Base-by-base conservation (phyloP, 1,284 basidiomycete species). In the Kalmanozyma brasiliensis region DNA sequence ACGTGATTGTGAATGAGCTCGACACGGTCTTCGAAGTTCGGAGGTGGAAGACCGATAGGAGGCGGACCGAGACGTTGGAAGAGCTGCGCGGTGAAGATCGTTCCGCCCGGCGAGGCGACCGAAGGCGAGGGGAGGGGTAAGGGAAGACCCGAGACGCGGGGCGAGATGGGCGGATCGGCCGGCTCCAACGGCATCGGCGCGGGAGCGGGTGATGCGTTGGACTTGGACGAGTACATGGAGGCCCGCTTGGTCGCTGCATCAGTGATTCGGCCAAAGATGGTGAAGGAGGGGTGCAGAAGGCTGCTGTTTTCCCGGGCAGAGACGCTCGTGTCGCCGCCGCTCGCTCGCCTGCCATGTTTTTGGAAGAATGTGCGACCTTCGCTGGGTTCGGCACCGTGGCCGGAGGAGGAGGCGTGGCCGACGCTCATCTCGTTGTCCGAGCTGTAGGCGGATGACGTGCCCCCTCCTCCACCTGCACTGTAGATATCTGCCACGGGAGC, bases 61-160 rank as follows among this genome's bases (percentile, higher is more conserved):
- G 64, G 64, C 17, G 64, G 58, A 2, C 64, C 64, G 13, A 67
- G 59, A 17, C 59, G 58, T 36, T 62, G 43, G 37, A 67, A 57
- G 1, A 67, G 42, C 23, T 57, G 52, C 8, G 30, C 30, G 1
- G 51, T 41, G 17, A 52, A 38, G 14, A 60, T 52, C 5, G 29
- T 35, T 2, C 22, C 37, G 8, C 37, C 29, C 11, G n/a, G 43
- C 9, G 40, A 24, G 11, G 20, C 16, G 8, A 26, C 29, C 14
- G 23, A 29, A 14, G 22, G 30, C 5, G 36, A 2, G 4, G 42
- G 33, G 2, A 20, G 33, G 3, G 49, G 43, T 9, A 48, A n/a
- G 7, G 51, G 58, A 1, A 49, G 51, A n/a, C 58, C 58, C 2
- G 47, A 36, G 23, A 53, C 43, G 19, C 22, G 19, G 20, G 51